These are phyloP conservation scores for Tuber borchii DNA, from an alignment of 495 filamentous ascomycete species.

Conservation along the genomic window DNA sequence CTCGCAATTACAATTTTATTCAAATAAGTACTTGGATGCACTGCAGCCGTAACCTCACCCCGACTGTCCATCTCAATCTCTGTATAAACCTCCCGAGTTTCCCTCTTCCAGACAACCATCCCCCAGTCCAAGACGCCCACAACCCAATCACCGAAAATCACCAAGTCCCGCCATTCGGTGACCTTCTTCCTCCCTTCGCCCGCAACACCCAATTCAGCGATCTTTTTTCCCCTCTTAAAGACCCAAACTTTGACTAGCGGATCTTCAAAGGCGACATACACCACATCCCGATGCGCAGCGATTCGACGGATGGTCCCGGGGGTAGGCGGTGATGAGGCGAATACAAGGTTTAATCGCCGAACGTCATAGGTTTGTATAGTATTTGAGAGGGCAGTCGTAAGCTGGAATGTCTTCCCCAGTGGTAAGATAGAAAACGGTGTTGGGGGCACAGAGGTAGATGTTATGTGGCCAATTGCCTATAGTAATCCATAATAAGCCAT, in stretches of 20 bases:
- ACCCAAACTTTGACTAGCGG: constrained; percentile 72
- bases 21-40: constrained; percentile 59
- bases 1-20: constrained; percentile 92
- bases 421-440: constrained; percentile 85
- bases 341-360: constrained; percentile 78
- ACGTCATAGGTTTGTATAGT: constrained; percentile 93
- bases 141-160: constrained; percentile 87
- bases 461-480: constrained; percentile 86
- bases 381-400: constrained; percentile 86
- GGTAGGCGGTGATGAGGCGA: constrained; percentile 83
- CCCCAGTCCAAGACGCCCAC: constrained; percentile 67
- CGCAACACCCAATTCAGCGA: constrained; percentile 55
- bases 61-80: constrained; percentile 30
- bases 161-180: constrained; percentile 52
- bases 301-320: constrained; percentile 79
- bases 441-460: constrained; percentile 56
- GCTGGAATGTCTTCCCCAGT: constrained; percentile 86
- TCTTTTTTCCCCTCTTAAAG: constrained; percentile 86
- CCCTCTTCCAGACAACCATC: constrained; percentile 82
- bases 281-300: constrained; percentile 74
- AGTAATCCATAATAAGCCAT: constrained; percentile 17
- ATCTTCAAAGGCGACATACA: constrained; percentile 73
- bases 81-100: constrained; percentile 82
- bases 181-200: constrained; percentile 16
- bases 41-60: constrained; percentile 27